phyloP scores from a whole-genome alignment of 2,329 filamentous ascomycete species.

The Colletotrichum tanaceti region DNA sequence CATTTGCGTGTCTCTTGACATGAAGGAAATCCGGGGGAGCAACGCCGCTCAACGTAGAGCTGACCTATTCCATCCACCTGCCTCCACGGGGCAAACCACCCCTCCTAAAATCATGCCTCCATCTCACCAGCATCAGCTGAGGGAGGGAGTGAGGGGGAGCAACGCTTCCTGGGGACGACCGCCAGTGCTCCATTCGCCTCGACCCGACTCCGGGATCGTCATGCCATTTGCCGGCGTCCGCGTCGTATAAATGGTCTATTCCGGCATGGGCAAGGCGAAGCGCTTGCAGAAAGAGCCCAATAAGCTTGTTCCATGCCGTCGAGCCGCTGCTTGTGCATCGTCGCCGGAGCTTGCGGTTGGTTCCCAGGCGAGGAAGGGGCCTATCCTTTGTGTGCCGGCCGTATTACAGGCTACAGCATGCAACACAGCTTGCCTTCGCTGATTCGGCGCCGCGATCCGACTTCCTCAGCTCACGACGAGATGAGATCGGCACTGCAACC shows the following conservation, averaged over 20 bases:
- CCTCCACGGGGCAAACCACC: conserved; percentile 23
- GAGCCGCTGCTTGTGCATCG: conserved; percentile 16
- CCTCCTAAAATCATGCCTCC: conserved; percentile 20
- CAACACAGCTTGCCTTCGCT: conserved; percentile 24
- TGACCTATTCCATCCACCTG: not conserved
- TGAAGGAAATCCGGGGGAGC: conserved; percentile 37
- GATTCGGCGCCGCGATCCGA: conserved; percentile 32
- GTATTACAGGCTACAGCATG: conserved; percentile 30
- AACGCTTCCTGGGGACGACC: not conserved
- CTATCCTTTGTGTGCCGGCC: conserved; percentile 23
- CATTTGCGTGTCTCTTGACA: conserved; percentile 34
- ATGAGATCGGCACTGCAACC: conserved; percentile 24
- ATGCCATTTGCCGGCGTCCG: conserved; percentile 27
- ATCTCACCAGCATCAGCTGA: conserved; percentile 39
- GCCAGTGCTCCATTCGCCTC: conserved; percentile 14
- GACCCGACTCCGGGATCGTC: conserved; percentile 22
- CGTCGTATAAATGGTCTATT: conserved; percentile 1
- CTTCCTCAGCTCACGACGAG: conserved; percentile 32
- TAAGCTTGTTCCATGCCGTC: conserved; percentile 22
- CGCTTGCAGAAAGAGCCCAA: conserved; percentile 28
- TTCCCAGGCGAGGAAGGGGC: conserved; percentile 16
- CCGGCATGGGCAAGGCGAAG: conserved; percentile 29
- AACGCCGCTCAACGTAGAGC: conserved; percentile 11
- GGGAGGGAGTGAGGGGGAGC: not conserved
- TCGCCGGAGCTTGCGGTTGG: conserved; percentile 26